Percentiles rank a stretch among this genome's conserved stretches.
phyloP scores from a whole-genome alignment of 306 rosid species.

The Dryas drummondii region DNA sequence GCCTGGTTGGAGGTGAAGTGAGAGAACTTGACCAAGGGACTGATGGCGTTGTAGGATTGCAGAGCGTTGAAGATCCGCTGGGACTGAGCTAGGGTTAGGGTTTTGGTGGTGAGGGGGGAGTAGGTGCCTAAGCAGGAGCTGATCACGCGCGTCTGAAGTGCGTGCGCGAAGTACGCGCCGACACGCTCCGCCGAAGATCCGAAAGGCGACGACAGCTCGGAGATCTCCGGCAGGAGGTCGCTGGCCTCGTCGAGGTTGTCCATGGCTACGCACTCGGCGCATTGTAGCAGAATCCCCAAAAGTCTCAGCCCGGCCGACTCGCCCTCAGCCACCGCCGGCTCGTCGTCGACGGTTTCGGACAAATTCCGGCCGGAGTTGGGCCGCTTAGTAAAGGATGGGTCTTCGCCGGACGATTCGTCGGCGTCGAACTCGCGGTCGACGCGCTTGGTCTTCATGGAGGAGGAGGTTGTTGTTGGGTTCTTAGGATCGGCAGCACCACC shows the following conservation, averaged over 20 bases:
- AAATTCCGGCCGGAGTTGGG: conserved; percentile 30
- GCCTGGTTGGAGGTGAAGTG: conserved; percentile 99
- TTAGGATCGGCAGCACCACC: conserved; percentile 21
- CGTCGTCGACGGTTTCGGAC: conserved; percentile 38
- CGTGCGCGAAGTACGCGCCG: conserved; percentile 88
- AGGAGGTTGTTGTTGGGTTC: conserved; percentile 22
- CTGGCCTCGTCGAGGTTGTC: conserved; percentile 69
- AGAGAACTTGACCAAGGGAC: conserved; percentile 84
- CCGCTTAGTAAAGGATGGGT: conserved; percentile 41
- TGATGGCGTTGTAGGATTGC: conserved; percentile 85
- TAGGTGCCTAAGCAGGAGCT: conserved; percentile 71
- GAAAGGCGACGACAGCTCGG: conserved; percentile 82
- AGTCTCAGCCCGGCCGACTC: conserved; percentile 73
- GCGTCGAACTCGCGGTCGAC: conserved; percentile 35
- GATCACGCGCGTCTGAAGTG: conserved; percentile 84
- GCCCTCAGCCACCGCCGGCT: conserved; percentile 25
- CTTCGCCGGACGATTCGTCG: conserved; percentile 29
- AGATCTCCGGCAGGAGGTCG: conserved; percentile 82
- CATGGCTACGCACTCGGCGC: conserved; percentile 92
- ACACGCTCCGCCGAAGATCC: conserved; percentile 88
- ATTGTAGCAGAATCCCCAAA: conserved; percentile 77
- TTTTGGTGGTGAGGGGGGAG: conserved; percentile 55
- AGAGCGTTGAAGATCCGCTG: conserved; percentile 77
- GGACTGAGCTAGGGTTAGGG: conserved; percentile 56
- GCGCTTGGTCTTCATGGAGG: conserved; percentile 80